These are phyloP conservation scores for Orbilia oligospora DNA, from an alignment of 2,329 filamentous ascomycete genomes.

Conservation along the genomic window DNA sequence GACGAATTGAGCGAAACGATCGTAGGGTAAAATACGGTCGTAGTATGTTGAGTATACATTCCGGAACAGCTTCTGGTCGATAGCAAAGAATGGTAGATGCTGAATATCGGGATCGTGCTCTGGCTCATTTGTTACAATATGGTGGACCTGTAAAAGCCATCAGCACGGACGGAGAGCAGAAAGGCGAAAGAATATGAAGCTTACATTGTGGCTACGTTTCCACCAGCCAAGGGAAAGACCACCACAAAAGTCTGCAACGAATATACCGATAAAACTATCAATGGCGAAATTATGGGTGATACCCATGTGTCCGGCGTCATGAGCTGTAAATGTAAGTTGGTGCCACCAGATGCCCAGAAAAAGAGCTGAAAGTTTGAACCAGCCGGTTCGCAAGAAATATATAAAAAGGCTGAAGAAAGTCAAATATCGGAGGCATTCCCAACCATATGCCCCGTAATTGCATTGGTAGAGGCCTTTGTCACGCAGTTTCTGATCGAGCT, in stretches of 20 bases:
- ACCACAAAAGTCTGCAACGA: constrained; percentile 90
- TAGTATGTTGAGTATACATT: constrained; percentile 86
- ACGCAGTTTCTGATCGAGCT: constrained; percentile 79
- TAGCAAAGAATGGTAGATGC: constrained; percentile 89
- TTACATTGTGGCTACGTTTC: constrained; percentile 90
- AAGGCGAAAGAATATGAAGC: background rate
- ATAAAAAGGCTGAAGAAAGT: constrained; percentile 77
- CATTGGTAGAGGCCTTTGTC: constrained; percentile 85
- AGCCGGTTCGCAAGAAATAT: constrained; percentile 74
- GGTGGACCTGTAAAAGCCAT: constrained; percentile 73
- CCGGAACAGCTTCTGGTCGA: constrained; percentile 83
- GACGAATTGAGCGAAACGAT: constrained; percentile 78
- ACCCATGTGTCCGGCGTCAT: constrained; percentile 97
- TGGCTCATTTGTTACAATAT: constrained; percentile 93
- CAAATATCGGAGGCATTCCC: constrained; percentile 81
- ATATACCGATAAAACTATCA: constrained; percentile 88
- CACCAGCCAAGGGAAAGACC: constrained; percentile 95
- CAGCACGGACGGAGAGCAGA: background rate
- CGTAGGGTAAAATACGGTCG: constrained; percentile 82
- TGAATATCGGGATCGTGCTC: constrained; percentile 97
- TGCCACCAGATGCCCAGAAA: constrained; percentile 92
- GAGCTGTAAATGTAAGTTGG: constrained; percentile 91
- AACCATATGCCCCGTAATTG: constrained; percentile 83
- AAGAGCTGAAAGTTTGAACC: constrained; percentile 79
- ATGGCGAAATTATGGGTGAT: constrained; percentile 91